These are phyloP conservation scores for Dendryphion nanum DNA, from an alignment of 2,329 filamentous ascomycete genomes.

Conservation along the genomic window DNA sequence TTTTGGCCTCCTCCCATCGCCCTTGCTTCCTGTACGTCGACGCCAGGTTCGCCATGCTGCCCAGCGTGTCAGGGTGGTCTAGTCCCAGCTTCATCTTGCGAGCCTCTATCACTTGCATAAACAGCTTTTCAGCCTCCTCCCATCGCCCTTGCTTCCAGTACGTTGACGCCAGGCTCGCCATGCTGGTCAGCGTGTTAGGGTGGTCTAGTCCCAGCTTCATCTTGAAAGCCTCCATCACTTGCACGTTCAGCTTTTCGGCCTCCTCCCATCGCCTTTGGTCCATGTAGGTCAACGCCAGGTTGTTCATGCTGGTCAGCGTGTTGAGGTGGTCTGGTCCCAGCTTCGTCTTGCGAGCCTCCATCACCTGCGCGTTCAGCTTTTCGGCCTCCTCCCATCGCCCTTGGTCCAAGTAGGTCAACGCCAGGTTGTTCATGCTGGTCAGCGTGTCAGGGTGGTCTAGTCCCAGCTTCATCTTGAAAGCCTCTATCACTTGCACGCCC, in stretches of 20 bases:
- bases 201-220: background rate
- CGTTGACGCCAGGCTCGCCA: background rate
- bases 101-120: background rate
- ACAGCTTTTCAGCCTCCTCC: background rate
- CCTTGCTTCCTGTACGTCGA: background rate
- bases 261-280: background rate
- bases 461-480: background rate
- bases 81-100: background rate
- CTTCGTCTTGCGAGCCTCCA: background rate
- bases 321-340: background rate
- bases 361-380: background rate
- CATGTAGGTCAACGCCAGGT: background rate
- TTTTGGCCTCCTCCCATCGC: background rate
- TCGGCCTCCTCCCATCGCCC: background rate
- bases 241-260: background rate
- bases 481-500: background rate
- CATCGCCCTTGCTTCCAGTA: background rate
- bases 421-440: background rate
- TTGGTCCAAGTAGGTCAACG: background rate
- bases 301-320: background rate
- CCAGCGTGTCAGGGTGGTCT: background rate
- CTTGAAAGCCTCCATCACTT: background rate
- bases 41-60: background rate
- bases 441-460: background rate
- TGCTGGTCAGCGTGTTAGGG: background rate